Base-by-base conservation (phyloP, 2,329 filamentous ascomycete genomes). In the Aspergillus sp. region DNA sequence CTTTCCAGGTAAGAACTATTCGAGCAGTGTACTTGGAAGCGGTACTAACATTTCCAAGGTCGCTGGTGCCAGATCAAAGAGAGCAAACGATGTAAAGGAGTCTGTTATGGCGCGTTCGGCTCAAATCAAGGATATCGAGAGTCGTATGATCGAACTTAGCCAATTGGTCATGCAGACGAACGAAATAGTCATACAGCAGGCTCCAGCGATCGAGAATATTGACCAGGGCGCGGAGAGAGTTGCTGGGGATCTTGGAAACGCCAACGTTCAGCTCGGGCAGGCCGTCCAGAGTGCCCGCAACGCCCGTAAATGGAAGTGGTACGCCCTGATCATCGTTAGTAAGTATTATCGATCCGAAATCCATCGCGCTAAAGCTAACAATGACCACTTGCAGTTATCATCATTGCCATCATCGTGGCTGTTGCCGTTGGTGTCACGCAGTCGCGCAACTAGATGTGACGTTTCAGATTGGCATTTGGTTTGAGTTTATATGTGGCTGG, bases 271-370 rank as follows among this genome's bases (percentile, higher is more conserved):
- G 74, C 89, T 98, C 58, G 86, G 83, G 39, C 84, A 84, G n/a
- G 93, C 93, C 12, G 89, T 96, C 61, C 82, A 83, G 60, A 96
- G 90, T 65, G 93, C 93, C 8, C 83, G 89, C 72, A 85, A 86
- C 66, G 90, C 89, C 50, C 84, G 90, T 66, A 90, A 87, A 80
- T 96, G 96, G 91, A 97, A 97, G 89, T 97, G 92, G 93, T 93
- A 90, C 73, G 96, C 92, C 81, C 78, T 96, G 65, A 87, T 88
- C 68, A 91, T 97, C 69, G 78, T 82, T 66, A 78, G 80, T 83
- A 72, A 76, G 83, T 85, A 65, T 42, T 36, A 45, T 15, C 17
- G 48, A n/a, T 9, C 26, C 43, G 18, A 12, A 48, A 20, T 8
- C 4, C 11, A 13, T 15, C 20, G n/a, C 18, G 11, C 11, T 8